Percentiles rank a stretch among this genome's conserved stretches.
These are phyloP conservation scores for Amaranthus cruentus DNA, from an alignment of 148 eudicot species.

Conservation along the genomic window DNA sequence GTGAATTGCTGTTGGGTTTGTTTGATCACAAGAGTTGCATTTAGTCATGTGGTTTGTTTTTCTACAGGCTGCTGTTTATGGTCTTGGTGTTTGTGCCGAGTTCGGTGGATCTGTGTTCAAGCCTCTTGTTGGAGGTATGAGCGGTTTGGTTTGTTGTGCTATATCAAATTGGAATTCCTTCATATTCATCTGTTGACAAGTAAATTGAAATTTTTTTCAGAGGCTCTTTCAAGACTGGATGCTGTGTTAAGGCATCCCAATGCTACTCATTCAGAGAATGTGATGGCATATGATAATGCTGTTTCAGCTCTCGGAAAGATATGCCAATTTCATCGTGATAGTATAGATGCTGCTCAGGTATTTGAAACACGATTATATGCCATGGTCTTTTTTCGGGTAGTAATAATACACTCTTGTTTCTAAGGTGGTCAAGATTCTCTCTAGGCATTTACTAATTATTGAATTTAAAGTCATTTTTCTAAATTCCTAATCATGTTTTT, in stretches of 20 bases:
- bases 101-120: slow-evolving; percentile 43
- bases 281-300: slow-evolving; percentile 49
- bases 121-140: slow-evolving; percentile 43
- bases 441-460: too few species aligned
- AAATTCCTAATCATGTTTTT: too few species aligned
- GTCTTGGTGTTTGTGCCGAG: slow-evolving; percentile 50
- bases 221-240: slow-evolving; percentile 42
- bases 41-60: slow-evolving; percentile 8
- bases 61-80: slow-evolving; percentile 44
- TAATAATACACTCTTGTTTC: background rate
- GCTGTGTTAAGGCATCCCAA: slow-evolving; percentile 35
- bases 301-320: slow-evolving; percentile 50
- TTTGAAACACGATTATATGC: background rate
- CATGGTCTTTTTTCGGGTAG: background rate
- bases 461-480: too few species aligned
- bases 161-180: background rate
- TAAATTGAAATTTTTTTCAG: slow-evolving; percentile 14
- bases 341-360: slow-evolving; percentile 41
- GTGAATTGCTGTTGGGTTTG: background rate
- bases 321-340: slow-evolving; percentile 44
- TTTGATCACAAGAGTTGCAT: background rate
- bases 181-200: slow-evolving; percentile 1
- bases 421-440: background rate
- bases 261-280: slow-evolving; percentile 31
- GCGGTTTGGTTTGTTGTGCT: background rate